phyloP scores from a whole-genome alignment of 2,329 filamentous ascomycete species.

The Hymenotorrendiella dingleyae region DNA sequence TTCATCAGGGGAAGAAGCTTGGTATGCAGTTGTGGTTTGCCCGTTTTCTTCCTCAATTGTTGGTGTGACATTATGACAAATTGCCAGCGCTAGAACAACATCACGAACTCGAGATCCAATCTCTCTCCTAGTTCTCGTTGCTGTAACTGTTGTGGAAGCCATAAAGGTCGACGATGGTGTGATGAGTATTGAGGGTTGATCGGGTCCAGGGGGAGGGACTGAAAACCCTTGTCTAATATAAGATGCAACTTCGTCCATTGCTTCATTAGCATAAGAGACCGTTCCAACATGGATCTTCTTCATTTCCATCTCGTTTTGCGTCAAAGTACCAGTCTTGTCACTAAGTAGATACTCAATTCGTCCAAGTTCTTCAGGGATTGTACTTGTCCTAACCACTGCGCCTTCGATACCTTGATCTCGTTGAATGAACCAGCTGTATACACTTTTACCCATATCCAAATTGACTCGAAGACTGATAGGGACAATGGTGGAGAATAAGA shows the following conservation, averaged over 20 bases:
- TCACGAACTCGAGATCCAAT: slow-evolving; percentile 92
- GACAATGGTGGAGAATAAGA: slow-evolving; percentile 98
- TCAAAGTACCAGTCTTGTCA: slow-evolving; percentile 97
- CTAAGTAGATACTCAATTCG: slow-evolving; percentile 94
- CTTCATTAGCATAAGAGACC: slow-evolving; percentile 95
- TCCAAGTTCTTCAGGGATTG: slow-evolving; percentile 92
- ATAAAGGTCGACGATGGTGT: slow-evolving; percentile 69
- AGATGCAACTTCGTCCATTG: slow-evolving; percentile 91
- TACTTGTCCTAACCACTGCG: slow-evolving; percentile 91
- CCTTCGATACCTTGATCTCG: slow-evolving; percentile 83
- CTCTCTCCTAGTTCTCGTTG: slow-evolving; percentile 82
- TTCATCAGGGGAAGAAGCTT: slow-evolving; percentile 95
- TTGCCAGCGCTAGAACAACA: slow-evolving; percentile 81
- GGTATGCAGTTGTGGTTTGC: slow-evolving; percentile 73
- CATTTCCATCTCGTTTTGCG: slow-evolving; percentile 98
- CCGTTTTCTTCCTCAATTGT: slow-evolving; percentile 80
- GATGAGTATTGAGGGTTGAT: slow-evolving; percentile 49
- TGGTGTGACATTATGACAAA: slow-evolving; percentile 97
- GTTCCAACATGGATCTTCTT: slow-evolving; percentile 98
- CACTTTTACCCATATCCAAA: slow-evolving; percentile 92
- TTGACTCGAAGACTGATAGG: slow-evolving; percentile 96
- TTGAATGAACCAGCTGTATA: slow-evolving; percentile 95
- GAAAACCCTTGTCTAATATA: slow-evolving; percentile 84
- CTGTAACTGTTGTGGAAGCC: slow-evolving; percentile 50
- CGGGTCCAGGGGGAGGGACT: slow-evolving; percentile 39